Conservation (phyloP, 176 grass and related monocot genomes). For the Leersia perrieri region DNA sequence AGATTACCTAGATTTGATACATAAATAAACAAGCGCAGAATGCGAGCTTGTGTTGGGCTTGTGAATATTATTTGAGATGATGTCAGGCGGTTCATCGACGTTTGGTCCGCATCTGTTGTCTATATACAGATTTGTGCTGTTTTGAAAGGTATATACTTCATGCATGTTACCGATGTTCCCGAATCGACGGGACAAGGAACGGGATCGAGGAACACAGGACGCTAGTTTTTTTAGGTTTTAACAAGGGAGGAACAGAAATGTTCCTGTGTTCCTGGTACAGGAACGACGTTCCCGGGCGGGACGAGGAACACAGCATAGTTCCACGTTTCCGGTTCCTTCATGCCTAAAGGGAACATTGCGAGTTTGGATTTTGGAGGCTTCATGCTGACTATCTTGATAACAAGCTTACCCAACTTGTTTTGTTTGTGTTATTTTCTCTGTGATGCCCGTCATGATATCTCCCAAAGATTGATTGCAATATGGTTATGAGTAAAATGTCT, state of each 20-base stretch:
- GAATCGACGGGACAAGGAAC: no score
- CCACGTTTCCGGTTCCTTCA: no score
- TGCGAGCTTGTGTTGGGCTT: background rate
- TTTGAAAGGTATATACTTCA: no score
- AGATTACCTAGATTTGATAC: background rate
- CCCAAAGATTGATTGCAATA: background rate
- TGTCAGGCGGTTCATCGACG: background rate
- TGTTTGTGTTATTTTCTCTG: background rate
- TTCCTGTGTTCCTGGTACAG: no score
- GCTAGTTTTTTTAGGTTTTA: no score
- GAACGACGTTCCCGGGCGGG: no score
- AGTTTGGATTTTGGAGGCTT: background rate
- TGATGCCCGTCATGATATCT: background rate
- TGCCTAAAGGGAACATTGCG: background rate
- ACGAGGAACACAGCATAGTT: no score
- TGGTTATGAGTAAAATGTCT: background rate
- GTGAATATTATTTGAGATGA: background rate
- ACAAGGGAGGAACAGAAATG: no score
- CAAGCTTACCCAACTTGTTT: background rate
- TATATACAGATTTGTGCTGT: background rate
- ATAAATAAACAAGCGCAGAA: background rate
- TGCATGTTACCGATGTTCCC: no score
- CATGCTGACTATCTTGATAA: background rate
- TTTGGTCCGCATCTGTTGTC: background rate
- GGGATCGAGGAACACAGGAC: no score